These are phyloP conservation scores for Talaromyces funiculosus DNA, from an alignment of 2,329 filamentous ascomycete genomes.

Conservation along the genomic window DNA sequence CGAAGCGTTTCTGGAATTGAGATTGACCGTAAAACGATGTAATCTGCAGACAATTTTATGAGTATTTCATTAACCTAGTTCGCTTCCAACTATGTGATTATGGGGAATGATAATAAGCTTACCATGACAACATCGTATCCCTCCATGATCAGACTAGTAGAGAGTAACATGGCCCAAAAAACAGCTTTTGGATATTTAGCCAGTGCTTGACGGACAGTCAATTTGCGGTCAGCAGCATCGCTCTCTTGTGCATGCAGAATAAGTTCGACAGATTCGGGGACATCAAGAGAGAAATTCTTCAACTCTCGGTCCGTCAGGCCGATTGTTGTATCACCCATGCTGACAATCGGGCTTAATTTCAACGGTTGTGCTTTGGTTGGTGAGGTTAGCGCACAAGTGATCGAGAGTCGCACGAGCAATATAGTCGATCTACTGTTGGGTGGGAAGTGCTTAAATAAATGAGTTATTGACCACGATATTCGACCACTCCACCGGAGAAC, in stretches of 20 bases:
- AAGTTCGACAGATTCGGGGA: slow-evolving; percentile 7
- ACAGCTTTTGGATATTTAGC: slow-evolving; percentile 12
- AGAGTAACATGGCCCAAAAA: slow-evolving; percentile 13
- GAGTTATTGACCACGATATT: neutral
- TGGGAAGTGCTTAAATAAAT: neutral
- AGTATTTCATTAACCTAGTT: neutral
- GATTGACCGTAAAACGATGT: slow-evolving; percentile 13
- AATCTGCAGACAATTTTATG: neutral
- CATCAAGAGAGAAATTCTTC: slow-evolving; percentile 10
- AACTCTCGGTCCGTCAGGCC: slow-evolving; percentile 10
- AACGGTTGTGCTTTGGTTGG: neutral
- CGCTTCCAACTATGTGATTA: neutral
- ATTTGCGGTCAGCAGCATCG: slow-evolving; percentile 11
- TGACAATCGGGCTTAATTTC: neutral
- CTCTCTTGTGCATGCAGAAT: slow-evolving; percentile 12
- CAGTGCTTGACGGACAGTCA: slow-evolving; percentile 10
- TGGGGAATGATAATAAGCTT: neutral
- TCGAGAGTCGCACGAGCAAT: neutral
- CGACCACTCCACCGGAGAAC: neutral
- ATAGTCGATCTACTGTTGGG: neutral
- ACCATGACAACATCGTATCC: slow-evolving; percentile 12
- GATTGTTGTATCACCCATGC: neutral
- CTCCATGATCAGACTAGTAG: slow-evolving; percentile 13
- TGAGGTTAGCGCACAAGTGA: neutral
- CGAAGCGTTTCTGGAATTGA: slow-evolving; percentile 11